Conservation (phyloP, 2,329 filamentous ascomycete genomes). For the Lasiodiplodia citricola region DNA sequence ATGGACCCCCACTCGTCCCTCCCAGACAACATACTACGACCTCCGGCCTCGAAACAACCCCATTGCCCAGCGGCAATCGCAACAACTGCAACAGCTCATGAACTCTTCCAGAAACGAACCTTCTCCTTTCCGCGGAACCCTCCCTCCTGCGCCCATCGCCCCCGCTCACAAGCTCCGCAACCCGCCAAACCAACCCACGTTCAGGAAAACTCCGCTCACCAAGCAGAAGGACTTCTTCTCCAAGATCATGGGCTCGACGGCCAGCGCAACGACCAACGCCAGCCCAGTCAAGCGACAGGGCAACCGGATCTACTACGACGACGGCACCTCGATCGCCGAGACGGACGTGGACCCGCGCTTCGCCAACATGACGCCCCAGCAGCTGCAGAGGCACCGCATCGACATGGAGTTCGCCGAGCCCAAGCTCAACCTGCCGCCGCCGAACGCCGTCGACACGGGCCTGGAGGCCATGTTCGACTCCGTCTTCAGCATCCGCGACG, state of each 20-base stretch:
- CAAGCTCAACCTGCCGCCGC: slow-evolving; percentile 23
- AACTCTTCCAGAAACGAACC: slow-evolving; percentile 39
- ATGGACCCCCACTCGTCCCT: slow-evolving; percentile 68
- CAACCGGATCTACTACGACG: neutral
- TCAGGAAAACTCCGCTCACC: slow-evolving; percentile 55
- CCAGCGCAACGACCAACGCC: neutral
- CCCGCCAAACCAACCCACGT: slow-evolving; percentile 59
- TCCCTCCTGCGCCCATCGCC: slow-evolving; percentile 71
- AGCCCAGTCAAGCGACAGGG: neutral
- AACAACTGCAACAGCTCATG: slow-evolving; percentile 33
- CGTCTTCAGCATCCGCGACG: slow-evolving; percentile 31
- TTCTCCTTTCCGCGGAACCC: slow-evolving; percentile 70
- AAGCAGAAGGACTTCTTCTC: slow-evolving; percentile 59
- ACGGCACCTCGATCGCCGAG: neutral
- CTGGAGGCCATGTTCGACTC: slow-evolving; percentile 31
- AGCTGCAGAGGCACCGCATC: slow-evolving; percentile 9
- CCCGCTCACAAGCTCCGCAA: slow-evolving; percentile 68
- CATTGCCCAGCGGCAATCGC: slow-evolving; percentile 2
- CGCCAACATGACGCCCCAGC: slow-evolving; percentile 5
- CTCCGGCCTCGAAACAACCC: slow-evolving; percentile 15
- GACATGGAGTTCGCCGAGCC: slow-evolving; percentile 17
- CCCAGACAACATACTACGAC: slow-evolving; percentile 26
- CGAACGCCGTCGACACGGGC: slow-evolving; percentile 30
- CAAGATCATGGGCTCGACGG: slow-evolving; percentile 34
- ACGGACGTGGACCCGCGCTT: slow-evolving; percentile 10